Percentiles rank a stretch among this genome's conserved stretches.
Evolutionary conservation across 768 basidiomycete genomes (phyloP).

Genomic region (Multifurca ochricompacta): DNA sequence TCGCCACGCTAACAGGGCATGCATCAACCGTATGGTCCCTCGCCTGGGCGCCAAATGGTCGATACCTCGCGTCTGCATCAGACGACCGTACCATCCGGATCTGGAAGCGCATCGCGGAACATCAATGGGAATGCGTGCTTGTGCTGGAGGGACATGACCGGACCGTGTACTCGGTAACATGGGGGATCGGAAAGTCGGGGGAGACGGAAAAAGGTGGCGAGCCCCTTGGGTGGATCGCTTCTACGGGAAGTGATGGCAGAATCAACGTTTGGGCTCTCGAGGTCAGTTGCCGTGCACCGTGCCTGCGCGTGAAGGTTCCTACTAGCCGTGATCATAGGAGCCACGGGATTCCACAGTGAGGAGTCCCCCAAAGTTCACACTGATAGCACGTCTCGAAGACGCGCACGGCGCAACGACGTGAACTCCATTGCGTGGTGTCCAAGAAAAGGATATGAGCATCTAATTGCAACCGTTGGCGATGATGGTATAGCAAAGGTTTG

Average conservation of each 20-base stretch:
- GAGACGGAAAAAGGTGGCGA: slow-evolving; percentile 25
- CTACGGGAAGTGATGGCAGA: slow-evolving; percentile 77
- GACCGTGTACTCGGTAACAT: slow-evolving; percentile 74
- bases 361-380: slow-evolving; percentile 23
- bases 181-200: slow-evolving; percentile 39
- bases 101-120: slow-evolving; percentile 63
- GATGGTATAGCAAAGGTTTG: slow-evolving; percentile 82
- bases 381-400: slow-evolving; percentile 50
- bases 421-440: slow-evolving; percentile 85
- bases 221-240: slow-evolving; percentile 75
- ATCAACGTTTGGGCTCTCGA: slow-evolving; percentile 75
- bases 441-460: slow-evolving; percentile 48
- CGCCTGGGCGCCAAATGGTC: slow-evolving; percentile 67
- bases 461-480: slow-evolving; percentile 81
- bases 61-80: slow-evolving; percentile 79
- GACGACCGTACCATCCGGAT: slow-evolving; percentile 80
- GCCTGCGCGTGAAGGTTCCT: background rate
- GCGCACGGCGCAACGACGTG: slow-evolving; percentile 79
- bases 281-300: slow-evolving; percentile 29
- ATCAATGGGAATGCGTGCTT: slow-evolving; percentile 55
- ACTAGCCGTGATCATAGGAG: background rate
- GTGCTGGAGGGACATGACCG: slow-evolving; percentile 60
- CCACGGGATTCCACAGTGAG: background rate
- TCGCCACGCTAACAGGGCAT: slow-evolving; percentile 75
- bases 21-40: slow-evolving; percentile 88